A percentile compares a stretch with the other conserved stretches of the same genome.
Evolutionary conservation across 345 rosid genomes (phyloP).

Genomic region (Eucalyptus regnans): DNA sequence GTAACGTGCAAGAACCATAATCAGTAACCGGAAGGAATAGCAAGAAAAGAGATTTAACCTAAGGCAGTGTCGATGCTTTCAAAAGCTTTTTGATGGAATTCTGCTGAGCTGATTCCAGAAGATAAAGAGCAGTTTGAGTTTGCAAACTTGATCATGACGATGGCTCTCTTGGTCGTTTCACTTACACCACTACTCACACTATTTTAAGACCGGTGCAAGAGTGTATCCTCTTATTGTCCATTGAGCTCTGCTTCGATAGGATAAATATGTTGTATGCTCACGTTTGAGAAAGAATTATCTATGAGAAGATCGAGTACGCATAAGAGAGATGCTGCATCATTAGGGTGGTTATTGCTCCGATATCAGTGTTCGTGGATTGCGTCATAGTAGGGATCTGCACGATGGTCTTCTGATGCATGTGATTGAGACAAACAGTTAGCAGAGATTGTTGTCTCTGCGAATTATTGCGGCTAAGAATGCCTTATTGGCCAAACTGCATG

Average conservation of each 20-base stretch:
- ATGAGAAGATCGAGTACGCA: neutral
- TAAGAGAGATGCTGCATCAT: neutral
- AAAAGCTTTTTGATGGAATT: neutral
- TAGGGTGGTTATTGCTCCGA: neutral
- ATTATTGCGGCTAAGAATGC: neutral
- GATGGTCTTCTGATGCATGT: neutral
- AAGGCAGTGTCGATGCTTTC: neutral
- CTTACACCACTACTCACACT: neutral
- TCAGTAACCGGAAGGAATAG: neutral
- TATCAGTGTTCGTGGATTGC: neutral
- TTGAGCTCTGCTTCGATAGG: neutral
- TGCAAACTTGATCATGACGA: neutral
- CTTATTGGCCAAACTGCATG: neutral
- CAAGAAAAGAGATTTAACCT: neutral
- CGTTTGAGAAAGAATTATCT: neutral
- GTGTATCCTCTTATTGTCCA: neutral
- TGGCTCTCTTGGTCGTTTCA: neutral
- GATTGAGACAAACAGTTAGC: neutral
- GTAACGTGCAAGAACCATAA: neutral
- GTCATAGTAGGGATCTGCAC: neutral
- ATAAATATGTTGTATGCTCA: neutral
- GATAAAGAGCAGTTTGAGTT: neutral
- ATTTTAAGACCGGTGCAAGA: neutral
- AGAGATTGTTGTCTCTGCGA: neutral
- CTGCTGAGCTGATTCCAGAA: neutral